Evolutionary conservation across 306 rosid species (phyloP), one percentile per base, ranked within the genome.

Genomic region (Fragaria vesca): DNA sequence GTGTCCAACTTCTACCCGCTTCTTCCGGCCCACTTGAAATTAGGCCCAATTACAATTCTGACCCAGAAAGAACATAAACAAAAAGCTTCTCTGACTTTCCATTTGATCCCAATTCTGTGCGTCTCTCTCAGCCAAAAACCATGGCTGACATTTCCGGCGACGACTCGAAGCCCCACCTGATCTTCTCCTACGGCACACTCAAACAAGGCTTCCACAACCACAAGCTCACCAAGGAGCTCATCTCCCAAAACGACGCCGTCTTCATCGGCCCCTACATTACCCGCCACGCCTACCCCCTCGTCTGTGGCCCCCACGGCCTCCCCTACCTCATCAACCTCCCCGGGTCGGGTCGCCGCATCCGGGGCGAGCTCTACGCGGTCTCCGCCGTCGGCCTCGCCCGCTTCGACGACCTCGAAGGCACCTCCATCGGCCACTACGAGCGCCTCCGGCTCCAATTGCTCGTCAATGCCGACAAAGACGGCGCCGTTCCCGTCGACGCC

Each of bases 101-200:
- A n/a, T 6, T 55, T 28, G 66, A 60, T 62, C 4, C 34, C 36
- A 24, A 9, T 21, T 66, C 30, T 66, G 34, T 32, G 34, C 38
- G 13, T 32, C 26, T 8, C 15, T 9, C 6, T 28, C 40, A 4
- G 12, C 34, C 9, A 21, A 38, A 42, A 30, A 63, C 43, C 42
- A 66, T 79, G 81, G 66, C 52, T 3, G 73, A 67, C 38, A 58
- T 4, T 30, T 5, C 18, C 46, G 62, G 18, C 28, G 71, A 9
- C 24, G 50, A 66, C 20, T 8, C 69, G 45, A 83, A 70, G 32
- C 79, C 75, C 2, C 81, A 81, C 38, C 46, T 79, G 1, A 82
- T 90, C 71, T 90, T 82, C 83, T 73, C 89, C 5, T 93, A 90
- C 83, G 96, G 96, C 38, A 88, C 94, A 36, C 82, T 93, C 50